These are phyloP conservation scores for Xylaria scruposa DNA, from an alignment of 495 filamentous ascomycete genomes.

Conservation along the genomic window DNA sequence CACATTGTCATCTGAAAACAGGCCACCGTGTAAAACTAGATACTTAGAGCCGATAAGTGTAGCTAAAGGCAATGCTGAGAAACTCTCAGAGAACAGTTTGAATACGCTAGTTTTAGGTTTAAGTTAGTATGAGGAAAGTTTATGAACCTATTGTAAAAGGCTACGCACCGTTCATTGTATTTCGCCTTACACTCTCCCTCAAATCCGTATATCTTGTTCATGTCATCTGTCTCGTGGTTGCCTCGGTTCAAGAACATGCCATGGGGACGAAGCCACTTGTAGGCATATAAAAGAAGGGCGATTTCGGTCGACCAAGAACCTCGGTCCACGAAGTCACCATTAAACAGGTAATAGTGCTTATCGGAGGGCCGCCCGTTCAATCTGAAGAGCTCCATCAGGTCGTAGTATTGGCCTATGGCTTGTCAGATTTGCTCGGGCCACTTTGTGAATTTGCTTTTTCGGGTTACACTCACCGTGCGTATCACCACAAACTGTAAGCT, in stretches of 20 bases:
- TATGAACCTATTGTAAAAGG: background rate
- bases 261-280: slow-evolving; percentile 92
- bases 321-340: slow-evolving; percentile 98
- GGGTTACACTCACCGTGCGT: slow-evolving; percentile 75
- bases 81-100: slow-evolving; percentile 98
- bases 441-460: slow-evolving; percentile 1
- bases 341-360: slow-evolving; percentile 94
- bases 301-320: slow-evolving; percentile 98
- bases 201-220: slow-evolving; percentile 99
- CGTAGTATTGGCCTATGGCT: slow-evolving; percentile 90
- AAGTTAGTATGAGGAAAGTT: slow-evolving; percentile 30
- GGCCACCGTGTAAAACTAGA: slow-evolving; percentile 91
- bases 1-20: slow-evolving; percentile 97
- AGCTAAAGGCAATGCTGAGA: slow-evolving; percentile 91
- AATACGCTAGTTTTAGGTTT: slow-evolving; percentile 60
- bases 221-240: slow-evolving; percentile 99
- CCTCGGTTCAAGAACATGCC: slow-evolving; percentile 96
- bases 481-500: slow-evolving; percentile 95
- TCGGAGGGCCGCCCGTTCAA: slow-evolving; percentile 84
- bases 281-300: slow-evolving; percentile 89
- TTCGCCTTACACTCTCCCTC: slow-evolving; percentile 98
- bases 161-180: slow-evolving; percentile 78
- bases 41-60: slow-evolving; percentile 92
- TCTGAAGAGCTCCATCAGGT: slow-evolving; percentile 94
- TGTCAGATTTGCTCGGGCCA: slow-evolving; percentile 30